Evolutionary conservation across 495 filamentous ascomycete genomes (phyloP).

Genomic region (Penicillium samsonianum): DNA sequence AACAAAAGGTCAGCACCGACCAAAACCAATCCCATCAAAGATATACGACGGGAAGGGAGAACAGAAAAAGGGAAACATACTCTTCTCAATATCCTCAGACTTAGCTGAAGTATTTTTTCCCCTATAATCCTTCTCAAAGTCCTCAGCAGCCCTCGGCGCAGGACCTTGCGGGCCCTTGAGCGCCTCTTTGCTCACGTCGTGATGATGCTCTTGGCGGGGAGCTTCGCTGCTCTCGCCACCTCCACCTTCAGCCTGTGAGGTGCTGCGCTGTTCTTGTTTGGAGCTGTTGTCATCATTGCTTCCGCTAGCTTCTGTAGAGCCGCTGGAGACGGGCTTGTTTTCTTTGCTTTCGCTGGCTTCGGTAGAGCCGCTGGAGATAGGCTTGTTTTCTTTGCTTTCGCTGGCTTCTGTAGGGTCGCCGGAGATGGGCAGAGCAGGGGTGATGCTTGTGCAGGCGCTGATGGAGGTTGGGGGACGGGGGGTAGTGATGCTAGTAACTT

Average conservation of each 20-base stretch:
- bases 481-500: not conserved
- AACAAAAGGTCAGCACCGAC: not conserved
- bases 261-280: slow-evolving; percentile 5
- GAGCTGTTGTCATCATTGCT: slow-evolving; percentile 9
- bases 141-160: slow-evolving; percentile 26
- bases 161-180: slow-evolving; percentile 37
- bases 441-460: not conserved
- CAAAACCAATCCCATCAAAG: not conserved
- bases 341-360: not conserved
- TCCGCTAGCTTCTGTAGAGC: not conserved
- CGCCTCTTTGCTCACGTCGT: slow-evolving; percentile 37
- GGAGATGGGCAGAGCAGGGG: slow-evolving; percentile 1
- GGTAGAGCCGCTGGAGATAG: not conserved
- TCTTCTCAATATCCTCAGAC: slow-evolving; percentile 3
- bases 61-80: slow-evolving; percentile 1
- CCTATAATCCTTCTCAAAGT: slow-evolving; percentile 33
- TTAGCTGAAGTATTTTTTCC: slow-evolving; percentile 4
- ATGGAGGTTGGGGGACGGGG: not conserved
- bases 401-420: not conserved
- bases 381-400: slow-evolving; percentile 8
- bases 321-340: slow-evolving; percentile 10
- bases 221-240: slow-evolving; percentile 5
- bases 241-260: not conserved
- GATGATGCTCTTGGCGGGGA: not conserved
- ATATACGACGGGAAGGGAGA: too few species aligned